Evolutionary conservation across 345 rosid species (phyloP), one percentile per base, ranked within the genome.

Genomic region (Adansonia digitata): DNA sequence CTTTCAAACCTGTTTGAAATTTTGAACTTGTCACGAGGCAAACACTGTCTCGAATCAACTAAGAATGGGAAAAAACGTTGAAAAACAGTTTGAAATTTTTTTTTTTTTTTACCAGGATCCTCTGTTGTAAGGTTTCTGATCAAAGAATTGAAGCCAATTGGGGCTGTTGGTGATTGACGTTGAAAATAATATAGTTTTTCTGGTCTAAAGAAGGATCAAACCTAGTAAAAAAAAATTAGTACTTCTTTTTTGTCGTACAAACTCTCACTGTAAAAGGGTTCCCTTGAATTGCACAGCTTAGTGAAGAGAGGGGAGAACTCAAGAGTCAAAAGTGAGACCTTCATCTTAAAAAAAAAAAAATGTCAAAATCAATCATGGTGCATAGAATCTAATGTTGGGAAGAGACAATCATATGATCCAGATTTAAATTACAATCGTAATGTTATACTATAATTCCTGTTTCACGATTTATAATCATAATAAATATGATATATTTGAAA

Each of bases 311-410:
- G 39, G 66, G 39, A 64, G 5, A 67, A 55, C 43, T 43, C 13
- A 51, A 62, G 81, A 82, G 88, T 85, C 83, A 88, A 84, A 74
- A 80, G 63, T 73, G 51, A 74, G 86, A 82, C 84, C 79, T 84
- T 80, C 57, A 48, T 48, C 14, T 76, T 37, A 63, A 75, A 77
- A 63, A 67, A 79, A 84, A 91, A 81, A 94, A 84, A 77, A n/a
- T n/a, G 94, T 91, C 98, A 93, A 91, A 88, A 48, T 86, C 90
- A 93, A 93, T 90, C 80, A 88, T 86, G 86, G 69, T 75, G 86
- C 83, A 86, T 78, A 73, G 86, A 91, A 75, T 85, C 85, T 89
- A 81, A 69, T 92, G 88, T 82, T 86, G 85, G 90, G 43, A 83
- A 51, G 80, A 75, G 82, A 89, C 79, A 79, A 83, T 86, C 82